Evolutionary conservation across 2,329 filamentous ascomycete species (phyloP).

Genomic region (Sclerotinia minor): DNA sequence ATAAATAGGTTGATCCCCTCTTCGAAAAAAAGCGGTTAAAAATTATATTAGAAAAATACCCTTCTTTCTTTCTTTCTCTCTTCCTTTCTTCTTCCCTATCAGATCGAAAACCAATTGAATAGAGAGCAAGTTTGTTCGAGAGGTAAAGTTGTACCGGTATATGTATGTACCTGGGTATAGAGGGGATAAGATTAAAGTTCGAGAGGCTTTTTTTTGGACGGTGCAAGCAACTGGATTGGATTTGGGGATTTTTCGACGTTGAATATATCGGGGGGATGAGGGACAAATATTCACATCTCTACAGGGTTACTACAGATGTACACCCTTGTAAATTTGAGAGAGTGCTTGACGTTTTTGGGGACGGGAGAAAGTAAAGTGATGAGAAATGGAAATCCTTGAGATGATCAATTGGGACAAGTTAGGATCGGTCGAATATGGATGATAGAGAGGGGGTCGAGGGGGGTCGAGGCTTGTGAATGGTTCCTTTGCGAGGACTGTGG

Average conservation of each 20-base stretch:
- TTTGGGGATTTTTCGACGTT: not conserved
- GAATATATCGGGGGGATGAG: conserved; percentile 12
- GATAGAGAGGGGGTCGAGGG: not conserved
- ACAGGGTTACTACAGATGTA: not conserved
- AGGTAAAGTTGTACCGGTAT: not conserved
- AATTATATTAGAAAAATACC: not conserved
- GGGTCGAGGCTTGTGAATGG: not conserved
- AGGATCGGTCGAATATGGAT: not conserved
- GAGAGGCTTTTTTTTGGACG: not conserved
- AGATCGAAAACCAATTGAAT: not conserved
- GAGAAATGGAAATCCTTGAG: conserved; percentile 18
- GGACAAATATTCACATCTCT: conserved; percentile 7
- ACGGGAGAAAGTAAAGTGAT: conserved; percentile 3
- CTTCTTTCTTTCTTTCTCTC: not conserved
- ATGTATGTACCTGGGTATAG: not conserved
- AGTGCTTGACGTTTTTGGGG: not conserved
- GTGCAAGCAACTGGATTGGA: not conserved
- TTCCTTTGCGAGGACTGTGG: not conserved
- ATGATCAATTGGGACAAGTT: conserved; percentile 11
- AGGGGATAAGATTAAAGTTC: not conserved
- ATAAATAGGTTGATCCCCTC: not conserved
- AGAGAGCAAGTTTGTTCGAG: too few relatives aligned
- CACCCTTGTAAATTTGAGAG: not conserved
- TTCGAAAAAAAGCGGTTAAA: not conserved
- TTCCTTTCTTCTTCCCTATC: not conserved